Base-by-base conservation (phyloP, 2,329 filamentous ascomycete genomes). In the Clonostachys chloroleuca region DNA sequence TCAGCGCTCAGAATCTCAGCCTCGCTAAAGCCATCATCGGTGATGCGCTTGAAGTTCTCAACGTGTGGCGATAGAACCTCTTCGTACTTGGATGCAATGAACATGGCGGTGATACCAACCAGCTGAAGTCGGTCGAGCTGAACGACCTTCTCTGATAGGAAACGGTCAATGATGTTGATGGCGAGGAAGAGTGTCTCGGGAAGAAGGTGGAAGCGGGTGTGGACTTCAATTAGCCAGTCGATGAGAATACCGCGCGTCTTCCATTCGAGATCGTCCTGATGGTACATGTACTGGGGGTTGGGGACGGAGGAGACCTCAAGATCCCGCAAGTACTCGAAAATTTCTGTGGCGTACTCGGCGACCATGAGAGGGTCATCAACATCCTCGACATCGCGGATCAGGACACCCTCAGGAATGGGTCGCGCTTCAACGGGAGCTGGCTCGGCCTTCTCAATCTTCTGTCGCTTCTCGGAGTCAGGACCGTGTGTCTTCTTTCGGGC, bases 11-110 rank as follows among this genome's bases (percentile, higher is more conserved):
- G 79, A 56, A 99, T 97, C 72, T 99, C 94, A 42, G 89, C 84
- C 66, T 96, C 92, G 5, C 84, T 88, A 70, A 97, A 99, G 48
- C 92, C 94, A 67, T 97, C 91, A 61, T 99, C 94, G 61, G 94
- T 91, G 58, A 99, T 92, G 60, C 95, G 90, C 59, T 89, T 89
- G 77, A 99, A 99, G 78, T 96, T 96, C 66, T 88, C 86, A 37
- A 99, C 92, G 58, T 97, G 92, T 42, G 94, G 94, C 12, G 94
- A 97, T 44, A 99, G 81, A 44, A 99, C 92, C 66, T 99, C 94
- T 70, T 99, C 92, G 65, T 97, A 99, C 74, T 99, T 99, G 62
- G 92, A 95, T 12, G 94, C 94, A 62, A 97, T 96, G 75, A 97
- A 97, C 94, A 99, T 97, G 67, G 92, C 94, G 20, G 94, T 96